Evolutionary conservation across 495 filamentous ascomycete species (phyloP), one percentile per base, ranked within the genome.

Genomic region (Trichodelitschia bisporula): DNA sequence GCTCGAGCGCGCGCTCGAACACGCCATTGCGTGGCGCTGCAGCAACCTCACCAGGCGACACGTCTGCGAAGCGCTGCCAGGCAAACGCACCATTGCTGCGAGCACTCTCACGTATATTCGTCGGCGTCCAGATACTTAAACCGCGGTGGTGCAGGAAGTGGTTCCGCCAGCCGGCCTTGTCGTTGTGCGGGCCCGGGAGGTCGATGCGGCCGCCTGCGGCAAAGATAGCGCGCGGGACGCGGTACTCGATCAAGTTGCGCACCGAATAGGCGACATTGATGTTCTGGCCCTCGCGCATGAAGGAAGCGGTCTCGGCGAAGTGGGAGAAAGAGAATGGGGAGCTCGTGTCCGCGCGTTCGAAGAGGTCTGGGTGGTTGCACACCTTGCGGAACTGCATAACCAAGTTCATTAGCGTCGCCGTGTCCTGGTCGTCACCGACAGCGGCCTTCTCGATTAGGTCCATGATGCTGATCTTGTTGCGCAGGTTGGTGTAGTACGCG

Each of bases 361-460:
- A 95, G 14, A 97, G 56, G 54, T 97, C 86, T 2, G 86, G 86
- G 49, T 97, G 86, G 43, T 97, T 97, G 58, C 86, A 97, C 31
- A 97, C 89, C 56, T 97, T 97, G 33, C 86, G 70, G 65, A 97
- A 97, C 52, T 97, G 89, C 86, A 97, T 97, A 33, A 97, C 86
- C 37, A 97, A 59, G 48, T 95, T 97, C 86, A 97, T 97, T 44
- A 99, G 48, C 12, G 83, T 99, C 10, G 79, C 79, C 6, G 6
- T 84, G 42, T 93, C 89, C 39, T 78, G 69, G 23, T 99, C 86
- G 43, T 92, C 84, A 19, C 89, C 89, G 31, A 84, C 59, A 3
- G 83, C 77, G 8, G 83, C 83, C 61, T 93, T 95, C 51, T 99
- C 86, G 36, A 95, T 89, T 26, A 95, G 64, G 47, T 99, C 86